phyloP scores from a whole-genome alignment of 306 rosid species.

The Fagus sylvatica region DNA sequence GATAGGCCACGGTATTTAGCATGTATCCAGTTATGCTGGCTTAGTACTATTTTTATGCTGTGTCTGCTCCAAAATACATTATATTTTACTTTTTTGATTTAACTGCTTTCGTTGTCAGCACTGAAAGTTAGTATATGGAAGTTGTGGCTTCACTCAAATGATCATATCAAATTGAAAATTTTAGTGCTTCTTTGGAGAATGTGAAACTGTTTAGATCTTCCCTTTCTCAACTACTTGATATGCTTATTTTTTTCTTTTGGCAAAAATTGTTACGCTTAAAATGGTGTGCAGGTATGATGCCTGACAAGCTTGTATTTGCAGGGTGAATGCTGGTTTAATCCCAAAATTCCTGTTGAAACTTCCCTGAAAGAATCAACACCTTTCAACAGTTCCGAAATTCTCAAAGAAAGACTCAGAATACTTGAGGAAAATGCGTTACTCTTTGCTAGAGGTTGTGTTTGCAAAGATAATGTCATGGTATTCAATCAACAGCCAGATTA shows the following conservation, averaged over 20 bases:
- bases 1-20: neutral
- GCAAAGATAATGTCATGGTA: constrained; percentile 16
- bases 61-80: neutral
- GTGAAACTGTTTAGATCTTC: neutral
- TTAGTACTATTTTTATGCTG: neutral
- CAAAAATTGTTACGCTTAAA: neutral
- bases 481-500: constrained; percentile 28
- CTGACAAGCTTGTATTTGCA: neutral
- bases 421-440: constrained; percentile 18
- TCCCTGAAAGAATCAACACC: constrained; percentile 17
- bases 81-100: neutral
- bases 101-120: neutral
- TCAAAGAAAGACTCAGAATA: constrained; percentile 17
- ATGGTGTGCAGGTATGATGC: neutral
- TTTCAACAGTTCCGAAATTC: constrained; percentile 8
- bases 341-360: constrained; percentile 9
- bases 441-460: constrained; percentile 21
- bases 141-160: neutral
- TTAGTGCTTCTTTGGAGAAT: neutral
- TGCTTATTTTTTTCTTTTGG: neutral
- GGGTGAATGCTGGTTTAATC: constrained; percentile 31
- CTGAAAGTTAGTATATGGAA: neutral
- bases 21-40: too few relatives aligned
- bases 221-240: neutral
- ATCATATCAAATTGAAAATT: neutral